Conservation (phyloP, 768 basidiomycete genomes). For the Collybia sp. region DNA sequence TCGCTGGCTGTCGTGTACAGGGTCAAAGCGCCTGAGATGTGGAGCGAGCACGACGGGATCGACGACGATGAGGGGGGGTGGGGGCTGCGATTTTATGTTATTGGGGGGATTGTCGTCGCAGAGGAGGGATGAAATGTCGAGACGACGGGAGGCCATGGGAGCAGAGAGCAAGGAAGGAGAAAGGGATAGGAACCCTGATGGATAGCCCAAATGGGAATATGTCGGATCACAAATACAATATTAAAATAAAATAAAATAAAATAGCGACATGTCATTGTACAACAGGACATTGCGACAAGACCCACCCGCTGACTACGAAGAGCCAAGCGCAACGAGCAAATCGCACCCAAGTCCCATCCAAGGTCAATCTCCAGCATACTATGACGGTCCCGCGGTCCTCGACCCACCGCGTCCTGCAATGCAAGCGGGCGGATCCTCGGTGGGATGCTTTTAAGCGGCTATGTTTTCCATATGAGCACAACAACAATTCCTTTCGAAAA, state of each 20-base stretch:
- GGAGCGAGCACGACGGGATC: constrained; percentile 19
- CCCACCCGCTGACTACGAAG: constrained; percentile 70
- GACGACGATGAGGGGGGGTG: constrained; percentile 1
- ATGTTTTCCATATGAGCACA: not conserved
- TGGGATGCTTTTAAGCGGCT: constrained; percentile 89
- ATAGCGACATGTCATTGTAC: constrained; percentile 43
- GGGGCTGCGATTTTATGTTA: not conserved
- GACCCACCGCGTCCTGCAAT: constrained; percentile 64
- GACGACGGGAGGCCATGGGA: constrained; percentile 61
- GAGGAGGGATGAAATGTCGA: constrained; percentile 74
- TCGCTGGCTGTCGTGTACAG: not conserved
- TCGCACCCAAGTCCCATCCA: constrained; percentile 91
- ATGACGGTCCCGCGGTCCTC: constrained; percentile 89
- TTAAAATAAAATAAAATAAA: constrained; percentile 2
- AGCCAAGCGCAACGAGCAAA: constrained; percentile 41
- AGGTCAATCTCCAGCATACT: constrained; percentile 65
- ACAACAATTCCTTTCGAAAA: too few species aligned
- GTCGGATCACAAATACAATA: constrained; percentile 1
- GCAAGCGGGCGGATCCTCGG: constrained; percentile 71
- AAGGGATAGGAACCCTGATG: constrained; percentile 9
- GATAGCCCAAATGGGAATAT: constrained; percentile 4
- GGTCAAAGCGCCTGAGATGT: constrained; percentile 13
- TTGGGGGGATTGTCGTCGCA: constrained; percentile 41
- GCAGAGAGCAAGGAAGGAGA: constrained; percentile 9
- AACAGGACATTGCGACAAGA: constrained; percentile 86